Evolutionary conservation across 306 rosid species (phyloP).

Genomic region (Ammopiptanthus mongolicus): DNA sequence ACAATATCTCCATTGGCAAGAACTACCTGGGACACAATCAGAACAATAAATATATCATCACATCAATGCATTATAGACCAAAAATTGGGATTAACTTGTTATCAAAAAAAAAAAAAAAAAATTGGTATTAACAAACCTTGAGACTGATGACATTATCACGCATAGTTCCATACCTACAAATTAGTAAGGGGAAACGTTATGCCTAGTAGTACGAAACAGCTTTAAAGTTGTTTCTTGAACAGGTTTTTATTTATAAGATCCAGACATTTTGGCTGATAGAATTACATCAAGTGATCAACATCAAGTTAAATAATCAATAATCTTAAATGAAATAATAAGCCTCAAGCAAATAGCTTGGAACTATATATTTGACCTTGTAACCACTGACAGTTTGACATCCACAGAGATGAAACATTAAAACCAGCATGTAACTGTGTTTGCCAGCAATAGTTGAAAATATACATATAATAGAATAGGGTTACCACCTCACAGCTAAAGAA

Average conservation of each 20-base stretch:
- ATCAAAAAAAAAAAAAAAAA: no score
- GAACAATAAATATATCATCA: constrained; percentile 20
- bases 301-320: constrained; percentile 16
- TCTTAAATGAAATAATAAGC: not conserved
- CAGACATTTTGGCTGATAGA: not conserved
- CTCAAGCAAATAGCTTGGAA: not conserved
- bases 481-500: constrained; percentile 90
- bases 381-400: not conserved
- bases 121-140: constrained; percentile 48
- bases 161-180: constrained; percentile 96
- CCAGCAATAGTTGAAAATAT: not conserved
- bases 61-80: constrained; percentile 10
- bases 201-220: constrained; percentile 20
- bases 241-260: not conserved
- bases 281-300: not conserved
- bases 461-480: constrained; percentile 12
- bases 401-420: constrained; percentile 1
- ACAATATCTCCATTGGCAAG: constrained; percentile 91
- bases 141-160: constrained; percentile 91
- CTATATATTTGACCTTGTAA: constrained; percentile 4
- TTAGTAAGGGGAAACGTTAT: constrained; percentile 38
- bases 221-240: not conserved
- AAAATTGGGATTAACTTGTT: not conserved
- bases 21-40: constrained; percentile 58
- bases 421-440: not conserved